Base-by-base conservation (phyloP, 306 rosid genomes). In the Mimosa bimucronata region DNA sequence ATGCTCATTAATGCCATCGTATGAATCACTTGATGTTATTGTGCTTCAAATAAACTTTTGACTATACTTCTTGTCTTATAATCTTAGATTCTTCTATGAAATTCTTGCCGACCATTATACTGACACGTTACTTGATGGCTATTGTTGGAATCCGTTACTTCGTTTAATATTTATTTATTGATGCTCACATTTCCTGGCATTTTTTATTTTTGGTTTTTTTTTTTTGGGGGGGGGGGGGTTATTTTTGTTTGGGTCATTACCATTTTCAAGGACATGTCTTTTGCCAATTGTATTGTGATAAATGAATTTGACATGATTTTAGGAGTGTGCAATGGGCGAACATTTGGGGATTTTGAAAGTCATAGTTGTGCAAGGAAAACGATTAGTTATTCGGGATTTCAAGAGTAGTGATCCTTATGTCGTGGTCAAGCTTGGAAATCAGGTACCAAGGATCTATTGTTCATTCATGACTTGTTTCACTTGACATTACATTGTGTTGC, bases 371-470 rank as follows among this genome's bases (percentile, higher is more conserved):
- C 92, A 90, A 89, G 99, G 99, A 60, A 93, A 85, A 80, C 81
- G 86, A 79, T 88, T 95, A 71, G 99, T 86, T 23, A 91, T 95
- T 82, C 89, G 99, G n/a, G 99, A 95, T 86, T 95, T 95, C 90
- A 95, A 85, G 89, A 92, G 85, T 68, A 95, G 99, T 73, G 99
- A 95, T 90, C 98, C 99, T 79, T 95, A 95, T 86, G 99, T 95
- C 80, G 87, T 95, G 70, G 91, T 93, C 86, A 95, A 95, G 89
- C 71, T 93, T 71, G 97, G 94, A 50, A 88, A 86, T 84, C 99
- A 91, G 98, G 99, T 93, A 55, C 42, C 9, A 74, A 50, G 1
- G 52, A 76, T 75, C 30, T 37, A 8, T 31, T 5, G 78, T 74
- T 55, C 7, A 75, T 44, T 40, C 42, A 82, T 31, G 19, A 23